Evolutionary conservation across 495 filamentous ascomycete genomes (phyloP).

Genomic region (Neurospora tetrasperma): DNA sequence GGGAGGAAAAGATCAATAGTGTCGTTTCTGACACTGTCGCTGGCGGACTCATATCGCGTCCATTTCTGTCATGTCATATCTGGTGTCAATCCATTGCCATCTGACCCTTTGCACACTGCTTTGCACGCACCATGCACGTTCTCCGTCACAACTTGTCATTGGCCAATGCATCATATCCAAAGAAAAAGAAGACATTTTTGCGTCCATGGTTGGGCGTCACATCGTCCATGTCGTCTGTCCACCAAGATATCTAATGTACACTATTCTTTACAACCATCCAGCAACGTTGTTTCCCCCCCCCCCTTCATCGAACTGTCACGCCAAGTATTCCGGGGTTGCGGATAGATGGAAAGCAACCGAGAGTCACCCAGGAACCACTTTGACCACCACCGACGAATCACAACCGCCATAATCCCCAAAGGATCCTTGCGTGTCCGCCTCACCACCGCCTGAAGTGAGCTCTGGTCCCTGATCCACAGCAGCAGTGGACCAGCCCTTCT

Average conservation of each 20-base stretch:
- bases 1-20: too few species aligned
- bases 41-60: background rate
- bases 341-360: background rate
- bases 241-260: background rate
- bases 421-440: background rate
- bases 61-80: background rate
- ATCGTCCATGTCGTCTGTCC: background rate
- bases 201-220: background rate
- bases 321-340: background rate
- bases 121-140: background rate
- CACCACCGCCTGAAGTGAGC: background rate
- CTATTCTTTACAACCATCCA: background rate
- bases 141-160: background rate
- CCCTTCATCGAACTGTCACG: background rate
- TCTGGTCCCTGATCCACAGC: background rate
- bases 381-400: background rate
- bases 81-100: background rate
- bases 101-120: background rate
- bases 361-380: background rate
- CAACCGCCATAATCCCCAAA: background rate
- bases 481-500: background rate
- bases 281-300: background rate
- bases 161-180: background rate
- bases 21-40: too few species aligned
- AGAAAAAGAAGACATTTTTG: background rate